Evolutionary conservation across 2,329 filamentous ascomycete species (phyloP).

Genomic region (Daldinia eschscholtzii): DNA sequence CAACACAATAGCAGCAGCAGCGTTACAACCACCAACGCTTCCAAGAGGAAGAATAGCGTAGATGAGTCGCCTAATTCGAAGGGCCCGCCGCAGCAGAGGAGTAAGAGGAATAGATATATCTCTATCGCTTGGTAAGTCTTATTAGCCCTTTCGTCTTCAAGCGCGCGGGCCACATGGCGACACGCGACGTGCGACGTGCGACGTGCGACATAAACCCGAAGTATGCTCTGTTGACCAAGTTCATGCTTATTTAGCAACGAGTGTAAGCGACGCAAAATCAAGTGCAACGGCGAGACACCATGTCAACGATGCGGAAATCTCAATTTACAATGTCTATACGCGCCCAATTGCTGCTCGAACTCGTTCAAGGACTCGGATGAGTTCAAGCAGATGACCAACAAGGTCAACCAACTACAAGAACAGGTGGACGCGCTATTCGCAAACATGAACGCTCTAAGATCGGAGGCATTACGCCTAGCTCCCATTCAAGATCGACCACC

Average conservation of each 20-base stretch:
- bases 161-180: constrained; percentile 12
- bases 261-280: constrained; percentile 81
- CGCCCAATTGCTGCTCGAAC: constrained; percentile 76
- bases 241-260: constrained; percentile 68
- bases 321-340: constrained; percentile 74
- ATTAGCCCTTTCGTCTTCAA: constrained; percentile 3
- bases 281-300: constrained; percentile 77
- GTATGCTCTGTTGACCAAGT: constrained; percentile 9
- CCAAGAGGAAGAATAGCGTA: constrained; percentile 48
- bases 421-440: constrained; percentile 84
- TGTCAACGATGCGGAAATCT: constrained; percentile 78
- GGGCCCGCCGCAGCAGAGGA: constrained; percentile 59
- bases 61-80: constrained; percentile 46
- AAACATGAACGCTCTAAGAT: constrained; percentile 76
- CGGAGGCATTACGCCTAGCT: constrained; percentile 62
- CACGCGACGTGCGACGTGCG: constrained; percentile 16
- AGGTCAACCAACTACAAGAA: constrained; percentile 81
- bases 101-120: constrained; percentile 73
- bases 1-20: constrained; percentile 30
- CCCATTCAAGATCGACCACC: constrained; percentile 59
- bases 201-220: background rate
- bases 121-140: constrained; percentile 70
- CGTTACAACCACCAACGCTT: constrained; percentile 30
- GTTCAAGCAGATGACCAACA: constrained; percentile 82
- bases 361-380: constrained; percentile 94